These are phyloP conservation scores for Quercus wislizeni DNA, from an alignment of 306 rosid species.

Conservation along the genomic window DNA sequence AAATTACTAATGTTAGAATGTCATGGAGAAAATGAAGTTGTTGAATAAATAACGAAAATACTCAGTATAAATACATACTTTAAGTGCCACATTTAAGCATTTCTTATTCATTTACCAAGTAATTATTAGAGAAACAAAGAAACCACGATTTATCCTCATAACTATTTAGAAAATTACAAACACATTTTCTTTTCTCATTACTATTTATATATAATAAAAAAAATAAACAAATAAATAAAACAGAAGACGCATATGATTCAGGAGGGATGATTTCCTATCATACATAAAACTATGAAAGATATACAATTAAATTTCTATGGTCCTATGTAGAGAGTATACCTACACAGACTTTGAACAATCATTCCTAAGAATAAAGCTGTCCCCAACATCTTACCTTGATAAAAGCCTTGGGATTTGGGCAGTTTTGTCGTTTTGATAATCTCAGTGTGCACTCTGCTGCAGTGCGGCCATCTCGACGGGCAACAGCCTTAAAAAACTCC, in stretches of 20 bases:
- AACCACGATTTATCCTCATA: neutral
- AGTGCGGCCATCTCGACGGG: constrained; percentile 89
- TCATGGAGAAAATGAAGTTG: too few relatives aligned
- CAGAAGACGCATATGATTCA: neutral
- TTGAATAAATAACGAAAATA: neutral
- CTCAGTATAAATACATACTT: neutral
- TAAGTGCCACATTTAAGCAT: neutral
- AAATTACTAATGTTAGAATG: too few relatives aligned
- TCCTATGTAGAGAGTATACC: neutral
- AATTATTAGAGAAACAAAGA: neutral
- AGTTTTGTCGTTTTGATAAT: constrained; percentile 83
- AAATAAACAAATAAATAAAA: too few relatives aligned
- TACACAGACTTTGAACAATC: neutral
- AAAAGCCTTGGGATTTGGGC: constrained; percentile 95
- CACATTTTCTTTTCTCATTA: too few relatives aligned
- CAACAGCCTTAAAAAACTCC: constrained; percentile 94
- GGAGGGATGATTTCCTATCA: neutral
- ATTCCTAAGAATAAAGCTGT: neutral
- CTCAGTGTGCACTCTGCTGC: constrained; percentile 83
- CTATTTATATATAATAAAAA: too few relatives aligned
- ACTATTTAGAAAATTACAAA: neutral
- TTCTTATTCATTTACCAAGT: neutral
- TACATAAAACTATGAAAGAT: neutral
- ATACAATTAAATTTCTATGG: neutral
- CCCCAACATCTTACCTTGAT: constrained; percentile 58